Evolutionary conservation across 345 rosid genomes (phyloP), one percentile per base, ranked within the genome.

Genomic region (Hibiscus trionum): DNA sequence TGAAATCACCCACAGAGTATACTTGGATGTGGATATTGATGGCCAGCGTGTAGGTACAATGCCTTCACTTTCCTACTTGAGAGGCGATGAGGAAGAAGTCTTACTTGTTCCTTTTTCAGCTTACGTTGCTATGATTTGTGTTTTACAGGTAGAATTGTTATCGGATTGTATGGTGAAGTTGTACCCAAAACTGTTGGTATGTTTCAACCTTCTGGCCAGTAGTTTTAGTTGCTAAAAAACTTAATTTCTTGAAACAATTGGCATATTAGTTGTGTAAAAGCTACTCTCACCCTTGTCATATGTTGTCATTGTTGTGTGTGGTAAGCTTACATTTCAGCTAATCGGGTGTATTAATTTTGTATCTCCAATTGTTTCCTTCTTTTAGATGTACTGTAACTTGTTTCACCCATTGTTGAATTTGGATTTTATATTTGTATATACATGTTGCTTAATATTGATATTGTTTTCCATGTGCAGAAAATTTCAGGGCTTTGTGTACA

Each of bases 401-500:
- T 61, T 31, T 10, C 12, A 33, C 14, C 33, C 11, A 16, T 33
- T 16, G 11, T 61, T 61, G 42, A 11, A 61, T 61, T 29, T 29
- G 39, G 42, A 8, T 12, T 16, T 31, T 31, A 21, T 73, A 24
- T 47, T 9, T 58, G 7, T 16, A 46, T 12, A 3, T 14, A 47
- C 52, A 47, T 12, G 52, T 47, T 47, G 72, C 42, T 75, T 82
- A 63, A 82, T 72, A 47, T 12, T 12, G 35, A 61, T 52, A 31
- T 5, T 7, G 24, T 49, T 74, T 77, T 52, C 75, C n/a, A 10
- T 78, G 74, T 84, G 82, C 97, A 95, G 99, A 87, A 84, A 95
- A 95, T 83, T 95, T 95, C 85, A 87, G 99, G 84, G 90, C 97
- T 33, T 81, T 92, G 82, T 95, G 97, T 87, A 92, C 97, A 82